Evolutionary conservation across 208 protist species (phyloP).

Genomic region (Trypanosomatidae sp.): DNA sequence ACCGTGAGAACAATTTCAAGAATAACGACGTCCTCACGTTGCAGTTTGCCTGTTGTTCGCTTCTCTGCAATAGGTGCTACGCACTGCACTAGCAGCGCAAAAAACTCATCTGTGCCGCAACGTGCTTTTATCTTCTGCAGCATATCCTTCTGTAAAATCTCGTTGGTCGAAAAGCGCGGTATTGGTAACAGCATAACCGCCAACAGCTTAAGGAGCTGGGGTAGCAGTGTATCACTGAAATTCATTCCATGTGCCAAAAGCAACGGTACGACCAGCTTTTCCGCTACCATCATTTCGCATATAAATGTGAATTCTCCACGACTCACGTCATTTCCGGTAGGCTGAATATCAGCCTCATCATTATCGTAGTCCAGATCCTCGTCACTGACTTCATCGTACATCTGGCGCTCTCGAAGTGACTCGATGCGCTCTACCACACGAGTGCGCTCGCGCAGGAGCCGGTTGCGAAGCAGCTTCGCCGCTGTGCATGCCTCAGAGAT

Average conservation of each 20-base stretch:
- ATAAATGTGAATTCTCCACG: constrained; percentile 77
- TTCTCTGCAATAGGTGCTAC: constrained; percentile 78
- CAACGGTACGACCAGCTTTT: constrained; percentile 78
- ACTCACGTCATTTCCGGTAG: constrained; percentile 16
- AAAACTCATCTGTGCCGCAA: constrained; percentile 85
- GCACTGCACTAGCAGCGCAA: constrained; percentile 75
- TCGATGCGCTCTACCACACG: constrained; percentile 68
- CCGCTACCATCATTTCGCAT: constrained; percentile 78
- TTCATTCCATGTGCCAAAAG: constrained; percentile 80
- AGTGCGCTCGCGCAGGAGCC: constrained; percentile 69
- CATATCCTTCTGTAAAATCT: constrained; percentile 61
- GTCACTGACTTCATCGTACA: constrained; percentile 55
- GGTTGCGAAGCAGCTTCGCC: constrained; percentile 75
- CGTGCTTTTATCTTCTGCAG: constrained; percentile 56
- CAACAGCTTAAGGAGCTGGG: constrained; percentile 82
- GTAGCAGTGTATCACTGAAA: constrained; percentile 61
- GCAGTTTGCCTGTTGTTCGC: constrained; percentile 39
- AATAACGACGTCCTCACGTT: constrained; percentile 65
- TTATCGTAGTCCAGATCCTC: constrained; percentile 37
- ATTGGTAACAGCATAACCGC: constrained; percentile 70
- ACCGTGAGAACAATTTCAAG: constrained; percentile 81
- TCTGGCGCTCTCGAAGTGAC: constrained; percentile 46
- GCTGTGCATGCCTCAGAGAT: constrained; percentile 59
- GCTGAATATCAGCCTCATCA: constrained; percentile 22
- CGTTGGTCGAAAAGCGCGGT: constrained; percentile 53